Evolutionary conservation across 1,284 basidiomycete species (phyloP).

Genomic region (Malassezia obtusa): DNA sequence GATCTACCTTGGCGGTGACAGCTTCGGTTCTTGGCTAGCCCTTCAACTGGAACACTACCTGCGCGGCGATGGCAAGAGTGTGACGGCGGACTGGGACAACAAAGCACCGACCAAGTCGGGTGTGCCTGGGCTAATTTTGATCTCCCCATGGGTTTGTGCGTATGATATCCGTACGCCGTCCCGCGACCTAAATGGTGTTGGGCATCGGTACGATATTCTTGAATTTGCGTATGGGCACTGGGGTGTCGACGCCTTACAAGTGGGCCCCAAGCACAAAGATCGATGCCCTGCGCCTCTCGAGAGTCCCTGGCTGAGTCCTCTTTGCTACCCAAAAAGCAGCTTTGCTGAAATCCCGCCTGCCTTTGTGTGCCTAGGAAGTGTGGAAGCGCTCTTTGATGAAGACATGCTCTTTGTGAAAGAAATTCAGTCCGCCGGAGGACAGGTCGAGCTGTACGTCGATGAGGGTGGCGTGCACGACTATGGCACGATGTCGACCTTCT

Average conservation of each 20-base stretch:
- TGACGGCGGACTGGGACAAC: slow-evolving; percentile 10
- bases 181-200: neutral
- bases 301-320: neutral
- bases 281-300: neutral
- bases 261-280: neutral
- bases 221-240: slow-evolving; percentile 25
- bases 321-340: neutral
- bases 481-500: slow-evolving; percentile 5
- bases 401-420: neutral
- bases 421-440: neutral
- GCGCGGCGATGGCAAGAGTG: slow-evolving; percentile 26
- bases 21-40: slow-evolving; percentile 32
- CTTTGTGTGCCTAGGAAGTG: neutral
- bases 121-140: slow-evolving; percentile 27
- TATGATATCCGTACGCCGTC: slow-evolving; percentile 17
- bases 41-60: slow-evolving; percentile 38
- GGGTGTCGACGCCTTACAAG: slow-evolving; percentile 23
- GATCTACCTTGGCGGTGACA: slow-evolving; percentile 43
- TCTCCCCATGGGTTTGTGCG: slow-evolving; percentile 30
- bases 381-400: slow-evolving; percentile 6
- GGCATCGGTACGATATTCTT: slow-evolving; percentile 30
- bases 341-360: neutral
- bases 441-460: neutral
- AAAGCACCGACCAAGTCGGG: slow-evolving; percentile 8
- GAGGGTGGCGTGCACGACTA: neutral